Base-by-base conservation (phyloP, 1,139 yeast genomes). In the Casaregolazyma lundiana region DNA sequence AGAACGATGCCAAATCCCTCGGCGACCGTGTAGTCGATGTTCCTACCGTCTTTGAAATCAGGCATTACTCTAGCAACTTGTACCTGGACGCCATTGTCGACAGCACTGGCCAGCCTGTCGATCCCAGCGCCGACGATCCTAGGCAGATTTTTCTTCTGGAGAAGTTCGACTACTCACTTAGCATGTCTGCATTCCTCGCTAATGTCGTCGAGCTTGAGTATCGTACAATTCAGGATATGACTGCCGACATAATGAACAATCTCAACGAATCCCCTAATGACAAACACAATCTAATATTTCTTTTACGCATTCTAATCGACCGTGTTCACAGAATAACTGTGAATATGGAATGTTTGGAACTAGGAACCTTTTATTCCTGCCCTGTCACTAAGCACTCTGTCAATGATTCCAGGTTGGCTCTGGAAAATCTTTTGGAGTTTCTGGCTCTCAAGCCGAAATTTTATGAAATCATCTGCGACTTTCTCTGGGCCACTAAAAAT, bases 361-460 rank as follows among this genome's bases (percentile, higher is more conserved):
- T 58, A 45, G 60, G 59, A 7, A 53, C 48, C 18, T 64, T 48
- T 47, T 64, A 54, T 43, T 51, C 57, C 26, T 52, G 54, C 45
- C 56, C 51, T 29, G 47, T 35, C 3, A 34, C 36, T 7, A 38
- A 18, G 11, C 20, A 32, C 24, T 40, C 43, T 11, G 30, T 40
- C 20, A 40, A 35, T 1, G 43, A 40, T 19, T 38, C 47, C 21
- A 67, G 75, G 3, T 70, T 76, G 55, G 79, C 79, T 44, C 75
- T 81, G 55, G 84, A 87, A 1, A 71, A 83, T 16, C 75, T 88
- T 8, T 72, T 81, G 32, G 95, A 87, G 45, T 87, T 86, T 61
- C 77, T 83, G 60, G 84, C 83, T 52, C 70, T 77, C 42, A 89
- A 88, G 58, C 96, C 88, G 60, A 73, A 77, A 17, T 65, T 86